Evolutionary conservation across 305 asterid genomes (phyloP), one percentile per base, ranked within the genome.

Genomic region (Rubia occidens): DNA sequence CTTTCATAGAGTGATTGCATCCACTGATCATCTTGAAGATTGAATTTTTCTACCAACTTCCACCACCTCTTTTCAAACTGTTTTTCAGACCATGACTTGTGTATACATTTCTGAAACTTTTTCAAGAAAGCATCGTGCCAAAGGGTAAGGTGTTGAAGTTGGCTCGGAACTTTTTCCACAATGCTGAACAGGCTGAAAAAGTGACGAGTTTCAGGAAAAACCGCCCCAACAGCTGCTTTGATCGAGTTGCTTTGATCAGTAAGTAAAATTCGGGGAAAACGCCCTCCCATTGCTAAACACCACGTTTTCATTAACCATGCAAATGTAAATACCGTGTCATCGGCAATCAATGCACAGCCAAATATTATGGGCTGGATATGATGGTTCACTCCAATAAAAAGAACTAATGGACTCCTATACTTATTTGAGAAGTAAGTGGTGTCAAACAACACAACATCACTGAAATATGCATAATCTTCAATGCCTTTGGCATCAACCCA

Each of bases 401-500:
- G 81, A 77, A 80, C 96, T 80, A 94, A 71, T n/a, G 99, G 97
- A 64, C 89, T 78, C 75, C 77, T 86, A 77, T 77, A 87, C 81
- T 89, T 91, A 80, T 69, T 91, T 0, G 78, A 65, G 78, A 83
- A 84, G 82, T 86, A 91, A 21, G 84, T 79, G 37, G 84, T 86
- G 72, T 94, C 96, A 54, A 94, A 78, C 60, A 94, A 88, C 75
- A 89, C 96, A 68, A 85, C 96, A 70, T 94, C 96, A 10, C 90
- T 80, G 69, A 89, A 91, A 62, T 79, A 63, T 2, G 82, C 70
- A 71, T 83, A 94, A 72, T 88, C 97, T 44, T 89, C 87, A 72
- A 82, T 79, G 14, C 97, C 95, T 79, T 88, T 94, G 44, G 93
- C 84, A n/a, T 94, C 99, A 70, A 85, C 94, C 99, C 99, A 94